Percentiles rank a stretch among this genome's conserved stretches.
Conservation (phyloP, 305 asterid species). For the Fraxinus paxiana region DNA sequence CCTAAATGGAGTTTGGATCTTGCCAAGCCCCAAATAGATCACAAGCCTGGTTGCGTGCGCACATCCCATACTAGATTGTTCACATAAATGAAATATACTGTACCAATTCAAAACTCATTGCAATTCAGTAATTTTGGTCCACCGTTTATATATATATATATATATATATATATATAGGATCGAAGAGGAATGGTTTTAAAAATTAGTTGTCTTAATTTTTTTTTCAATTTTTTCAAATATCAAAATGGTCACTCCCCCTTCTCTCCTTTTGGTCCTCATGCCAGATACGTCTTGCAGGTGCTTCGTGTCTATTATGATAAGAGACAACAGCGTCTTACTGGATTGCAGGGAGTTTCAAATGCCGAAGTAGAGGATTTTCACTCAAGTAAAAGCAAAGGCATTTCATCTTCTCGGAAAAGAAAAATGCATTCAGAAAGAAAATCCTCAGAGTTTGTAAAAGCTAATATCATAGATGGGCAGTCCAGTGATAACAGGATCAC, state of each 20-base stretch:
- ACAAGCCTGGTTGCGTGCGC: background rate
- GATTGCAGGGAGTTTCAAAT: constrained; percentile 41
- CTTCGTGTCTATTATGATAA: constrained; percentile 70
- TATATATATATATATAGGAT: no score
- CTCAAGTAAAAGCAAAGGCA: constrained; percentile 28
- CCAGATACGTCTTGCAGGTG: constrained; percentile 50
- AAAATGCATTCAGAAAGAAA: constrained; percentile 37
- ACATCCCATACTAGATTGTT: no score
- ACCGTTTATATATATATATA: no score
- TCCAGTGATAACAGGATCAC: constrained; percentile 33
- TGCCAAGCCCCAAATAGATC: background rate
- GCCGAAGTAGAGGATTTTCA: constrained; percentile 35
- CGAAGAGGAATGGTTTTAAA: background rate
- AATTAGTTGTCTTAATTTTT: background rate
- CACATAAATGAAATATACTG: background rate
- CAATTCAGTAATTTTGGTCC: background rate
- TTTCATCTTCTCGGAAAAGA: constrained; percentile 46
- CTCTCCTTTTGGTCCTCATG: background rate
- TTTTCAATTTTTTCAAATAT: background rate
- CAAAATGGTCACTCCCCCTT: background rate
- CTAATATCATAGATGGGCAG: constrained; percentile 31
- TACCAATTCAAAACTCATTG: background rate
- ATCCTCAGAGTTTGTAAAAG: constrained; percentile 39
- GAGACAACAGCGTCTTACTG: constrained; percentile 46
- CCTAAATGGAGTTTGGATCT: background rate